A percentile compares a stretch with the other conserved stretches of the same genome.
Conservation (phyloP, 2,329 filamentous ascomycete genomes). For the Cercospora sp. region DNA sequence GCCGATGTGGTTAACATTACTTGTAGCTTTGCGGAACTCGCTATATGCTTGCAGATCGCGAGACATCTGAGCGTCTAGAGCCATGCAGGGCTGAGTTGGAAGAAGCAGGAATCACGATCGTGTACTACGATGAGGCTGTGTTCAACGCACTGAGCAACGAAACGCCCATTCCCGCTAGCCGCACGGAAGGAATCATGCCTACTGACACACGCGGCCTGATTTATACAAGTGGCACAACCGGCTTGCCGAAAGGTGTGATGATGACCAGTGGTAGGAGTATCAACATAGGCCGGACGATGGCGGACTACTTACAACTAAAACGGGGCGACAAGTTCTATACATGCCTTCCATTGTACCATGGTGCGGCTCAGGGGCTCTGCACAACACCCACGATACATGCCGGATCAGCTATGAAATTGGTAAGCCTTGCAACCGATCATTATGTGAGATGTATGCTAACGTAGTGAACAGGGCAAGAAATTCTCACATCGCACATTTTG, state of each 20-base stretch:
- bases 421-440: not conserved
- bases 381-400: slow-evolving; percentile 59
- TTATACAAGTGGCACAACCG: slow-evolving; percentile 78
- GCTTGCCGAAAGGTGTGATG: slow-evolving; percentile 35
- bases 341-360: slow-evolving; percentile 85
- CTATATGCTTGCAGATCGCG: slow-evolving; percentile 32
- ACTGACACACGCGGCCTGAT: slow-evolving; percentile 68
- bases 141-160: slow-evolving; percentile 20
- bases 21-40: slow-evolving; percentile 31
- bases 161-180: slow-evolving; percentile 30
- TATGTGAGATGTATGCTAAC: not conserved
- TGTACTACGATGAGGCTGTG: slow-evolving; percentile 33
- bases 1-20: not conserved
- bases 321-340: slow-evolving; percentile 54
- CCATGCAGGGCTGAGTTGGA: slow-evolving; percentile 29
- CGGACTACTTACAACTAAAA: slow-evolving; percentile 59
- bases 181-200: slow-evolving; percentile 20
- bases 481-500: slow-evolving; percentile 78
- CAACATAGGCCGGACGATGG: slow-evolving; percentile 59
- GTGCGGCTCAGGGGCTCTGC: slow-evolving; percentile 67
- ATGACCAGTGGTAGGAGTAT: slow-evolving; percentile 27
- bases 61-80: slow-evolving; percentile 29
- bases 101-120: slow-evolving; percentile 23
- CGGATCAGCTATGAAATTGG: slow-evolving; percentile 66
- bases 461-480: slow-evolving; percentile 57